These are phyloP conservation scores for Asterophora parasitica DNA, from an alignment of 768 basidiomycete genomes.

Conservation along the genomic window DNA sequence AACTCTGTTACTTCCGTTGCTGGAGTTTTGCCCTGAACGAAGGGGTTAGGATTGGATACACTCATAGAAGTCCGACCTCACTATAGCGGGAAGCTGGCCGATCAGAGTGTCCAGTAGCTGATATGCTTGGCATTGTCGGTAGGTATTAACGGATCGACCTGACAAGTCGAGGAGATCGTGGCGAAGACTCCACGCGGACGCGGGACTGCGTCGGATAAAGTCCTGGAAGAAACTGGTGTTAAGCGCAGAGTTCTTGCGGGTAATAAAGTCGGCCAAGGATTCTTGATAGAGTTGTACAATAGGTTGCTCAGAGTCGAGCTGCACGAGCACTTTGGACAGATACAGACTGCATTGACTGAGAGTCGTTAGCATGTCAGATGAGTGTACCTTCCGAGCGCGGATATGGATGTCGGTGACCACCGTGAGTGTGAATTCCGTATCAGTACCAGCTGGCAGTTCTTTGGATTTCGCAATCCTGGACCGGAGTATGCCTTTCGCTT, in stretches of 20 bases:
- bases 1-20: constrained; percentile 41
- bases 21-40: constrained; percentile 19
- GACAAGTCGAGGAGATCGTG: constrained; percentile 53
- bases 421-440: constrained; percentile 37
- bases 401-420: constrained; percentile 62
- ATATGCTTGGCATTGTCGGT: constrained; percentile 71
- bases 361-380: constrained; percentile 55
- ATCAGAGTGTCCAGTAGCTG: constrained; percentile 65
- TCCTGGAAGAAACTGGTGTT: constrained; percentile 75
- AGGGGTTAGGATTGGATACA: constrained; percentile 4
- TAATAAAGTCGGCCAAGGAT: constrained; percentile 72
- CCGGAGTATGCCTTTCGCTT: constrained; percentile 76
- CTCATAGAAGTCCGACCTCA: constrained; percentile 24
- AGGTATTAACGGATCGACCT: constrained; percentile 64
- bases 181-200: constrained; percentile 61
- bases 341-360: constrained; percentile 71
- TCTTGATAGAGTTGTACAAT: constrained; percentile 53
- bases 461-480: constrained; percentile 71
- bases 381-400: constrained; percentile 63
- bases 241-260: constrained; percentile 75
- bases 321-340: constrained; percentile 47
- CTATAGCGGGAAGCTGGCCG: constrained; percentile 45
- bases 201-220: constrained; percentile 63
- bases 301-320: constrained; percentile 36
- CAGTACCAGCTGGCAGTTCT: constrained; percentile 49